Evolutionary conservation across 1,284 basidiomycete species (phyloP).

Genomic region (Schizophyllum commune): DNA sequence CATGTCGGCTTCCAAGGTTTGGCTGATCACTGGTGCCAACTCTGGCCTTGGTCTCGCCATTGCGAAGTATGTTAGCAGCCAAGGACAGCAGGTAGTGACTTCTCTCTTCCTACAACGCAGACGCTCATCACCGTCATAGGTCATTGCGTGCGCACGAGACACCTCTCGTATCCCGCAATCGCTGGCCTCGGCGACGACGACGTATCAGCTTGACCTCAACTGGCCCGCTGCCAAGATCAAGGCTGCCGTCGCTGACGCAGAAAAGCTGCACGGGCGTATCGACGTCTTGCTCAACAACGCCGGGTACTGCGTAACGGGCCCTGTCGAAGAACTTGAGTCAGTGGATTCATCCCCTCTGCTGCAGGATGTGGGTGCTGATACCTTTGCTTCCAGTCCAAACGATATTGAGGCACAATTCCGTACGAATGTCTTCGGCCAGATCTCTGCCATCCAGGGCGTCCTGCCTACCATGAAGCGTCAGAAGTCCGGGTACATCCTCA

Average conservation of each 20-base stretch:
- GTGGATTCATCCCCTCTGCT: neutral
- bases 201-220: slow-evolving; percentile 17
- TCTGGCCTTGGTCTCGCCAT: slow-evolving; percentile 22
- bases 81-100: slow-evolving; percentile 18
- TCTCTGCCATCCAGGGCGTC: slow-evolving; percentile 23
- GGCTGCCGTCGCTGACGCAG: slow-evolving; percentile 11
- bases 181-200: slow-evolving; percentile 14
- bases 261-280: slow-evolving; percentile 17
- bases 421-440: slow-evolving; percentile 22
- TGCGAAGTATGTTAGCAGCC: slow-evolving; percentile 16
- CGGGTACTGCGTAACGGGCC: slow-evolving; percentile 16
- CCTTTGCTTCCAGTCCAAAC: slow-evolving; percentile 4
- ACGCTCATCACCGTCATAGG: slow-evolving; percentile 10
- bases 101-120: neutral
- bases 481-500: slow-evolving; percentile 19
- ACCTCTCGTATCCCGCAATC: slow-evolving; percentile 5
- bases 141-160: slow-evolving; percentile 17
- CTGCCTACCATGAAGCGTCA: slow-evolving; percentile 20
- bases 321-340: slow-evolving; percentile 22
- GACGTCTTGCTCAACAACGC: slow-evolving; percentile 10
- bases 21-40: slow-evolving; percentile 24
- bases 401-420: slow-evolving; percentile 20
- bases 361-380: neutral
- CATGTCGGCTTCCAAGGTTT: slow-evolving; percentile 8
- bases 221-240: slow-evolving; percentile 17